A percentile compares a stretch with the other conserved stretches of the same genome.
Conservation (phyloP, 2,329 filamentous ascomycete genomes). For the Calycina marina region DNA sequence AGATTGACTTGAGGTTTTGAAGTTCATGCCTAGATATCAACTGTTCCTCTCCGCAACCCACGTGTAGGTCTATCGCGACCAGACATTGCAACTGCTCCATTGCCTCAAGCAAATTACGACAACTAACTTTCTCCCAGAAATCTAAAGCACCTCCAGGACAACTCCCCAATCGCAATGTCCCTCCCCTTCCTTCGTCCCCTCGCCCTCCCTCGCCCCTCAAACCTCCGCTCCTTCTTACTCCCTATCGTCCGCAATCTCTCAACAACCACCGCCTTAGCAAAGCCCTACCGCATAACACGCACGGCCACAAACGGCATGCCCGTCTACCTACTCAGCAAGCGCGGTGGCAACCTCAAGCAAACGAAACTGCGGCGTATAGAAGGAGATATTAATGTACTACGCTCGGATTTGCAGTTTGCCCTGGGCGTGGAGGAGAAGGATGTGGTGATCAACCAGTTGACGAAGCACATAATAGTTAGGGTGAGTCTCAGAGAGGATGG, state of each 20-base stretch:
- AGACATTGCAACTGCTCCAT: too few relatives aligned
- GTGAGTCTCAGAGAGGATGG: slow-evolving; percentile 29
- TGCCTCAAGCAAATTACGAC: too few relatives aligned
- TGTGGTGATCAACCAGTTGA: slow-evolving; percentile 37
- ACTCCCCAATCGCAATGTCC: too few relatives aligned
- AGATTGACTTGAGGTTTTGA: too few relatives aligned
- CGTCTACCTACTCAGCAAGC: slow-evolving; percentile 61
- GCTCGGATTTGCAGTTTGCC: slow-evolving; percentile 43
- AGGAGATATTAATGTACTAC: slow-evolving; percentile 52
- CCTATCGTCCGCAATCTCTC: too few relatives aligned
- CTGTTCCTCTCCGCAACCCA: too few relatives aligned
- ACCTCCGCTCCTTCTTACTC: slow-evolving; percentile 19
- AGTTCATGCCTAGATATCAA: too few relatives aligned
- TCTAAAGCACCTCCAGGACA: too few relatives aligned
- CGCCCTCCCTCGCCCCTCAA: slow-evolving; percentile 17
- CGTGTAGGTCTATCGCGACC: too few relatives aligned
- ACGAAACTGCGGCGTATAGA: slow-evolving; percentile 69
- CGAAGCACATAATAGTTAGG: slow-evolving; percentile 62
- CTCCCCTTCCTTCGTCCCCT: slow-evolving; percentile 22
- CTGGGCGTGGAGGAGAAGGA: slow-evolving; percentile 39
- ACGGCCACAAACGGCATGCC: slow-evolving; percentile 58
- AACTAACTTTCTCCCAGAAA: too few relatives aligned
- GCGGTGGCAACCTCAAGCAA: slow-evolving; percentile 60
- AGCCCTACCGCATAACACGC: slow-evolving; percentile 43
- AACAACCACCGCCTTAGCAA: slow-evolving; percentile 8